These are phyloP conservation scores for Paspalum notatum DNA, from an alignment of 176 grass and related monocot genomes.

Conservation along the genomic window DNA sequence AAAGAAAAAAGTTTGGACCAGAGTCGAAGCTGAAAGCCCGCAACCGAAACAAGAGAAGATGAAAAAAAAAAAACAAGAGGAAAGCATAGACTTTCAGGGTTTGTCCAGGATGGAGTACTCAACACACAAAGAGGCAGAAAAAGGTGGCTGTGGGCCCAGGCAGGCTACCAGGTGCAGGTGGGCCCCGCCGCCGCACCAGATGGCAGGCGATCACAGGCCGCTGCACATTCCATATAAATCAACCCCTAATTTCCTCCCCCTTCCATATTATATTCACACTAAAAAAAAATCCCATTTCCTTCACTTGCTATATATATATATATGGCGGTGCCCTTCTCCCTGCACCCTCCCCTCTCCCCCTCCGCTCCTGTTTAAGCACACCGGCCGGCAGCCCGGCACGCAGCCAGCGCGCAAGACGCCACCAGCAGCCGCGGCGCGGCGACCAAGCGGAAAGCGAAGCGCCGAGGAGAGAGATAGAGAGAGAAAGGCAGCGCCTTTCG, in stretches of 20 bases:
- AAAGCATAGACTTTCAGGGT: too few relatives aligned
- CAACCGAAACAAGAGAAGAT: too few relatives aligned
- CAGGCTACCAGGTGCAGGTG: too few relatives aligned
- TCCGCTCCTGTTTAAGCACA: not conserved
- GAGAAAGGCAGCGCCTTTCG: not conserved
- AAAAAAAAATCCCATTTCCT: not conserved
- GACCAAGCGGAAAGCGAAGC: too few relatives aligned
- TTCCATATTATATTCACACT: constrained; percentile 6
- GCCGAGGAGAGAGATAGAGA: too few relatives aligned
- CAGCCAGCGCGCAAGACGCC: not conserved
- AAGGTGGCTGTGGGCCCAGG: too few relatives aligned
- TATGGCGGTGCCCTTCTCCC: not conserved
- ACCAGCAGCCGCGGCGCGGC: too few relatives aligned
- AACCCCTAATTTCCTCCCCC: constrained; percentile 40
- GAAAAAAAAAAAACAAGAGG: too few relatives aligned
- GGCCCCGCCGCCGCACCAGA: not conserved
- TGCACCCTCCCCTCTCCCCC: not conserved
- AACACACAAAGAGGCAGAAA: too few relatives aligned
- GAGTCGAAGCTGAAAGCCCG: too few relatives aligned
- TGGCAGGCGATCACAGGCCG: constrained; percentile 37
- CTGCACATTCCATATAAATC: constrained; percentile 28
- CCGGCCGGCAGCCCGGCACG: not conserved
- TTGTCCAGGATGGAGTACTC: too few relatives aligned
- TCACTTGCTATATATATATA: constrained; percentile 23
- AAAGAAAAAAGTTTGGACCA: too few relatives aligned